These are phyloP conservation scores for Paraphaeosphaeria minitans DNA, from an alignment of 2,329 filamentous ascomycete species.

Conservation along the genomic window DNA sequence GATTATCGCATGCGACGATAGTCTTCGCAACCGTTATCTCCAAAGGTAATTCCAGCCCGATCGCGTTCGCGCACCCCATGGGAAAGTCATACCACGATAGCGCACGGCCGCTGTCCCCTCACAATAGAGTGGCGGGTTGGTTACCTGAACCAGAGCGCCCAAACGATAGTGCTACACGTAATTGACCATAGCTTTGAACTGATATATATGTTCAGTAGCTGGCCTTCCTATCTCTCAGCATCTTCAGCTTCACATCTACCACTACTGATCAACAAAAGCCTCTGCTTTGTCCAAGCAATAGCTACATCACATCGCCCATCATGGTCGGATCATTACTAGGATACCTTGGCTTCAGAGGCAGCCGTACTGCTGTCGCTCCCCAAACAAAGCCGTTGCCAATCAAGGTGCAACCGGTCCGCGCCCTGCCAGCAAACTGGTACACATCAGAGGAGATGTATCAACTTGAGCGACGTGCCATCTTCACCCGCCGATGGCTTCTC, in stretches of 20 bases:
- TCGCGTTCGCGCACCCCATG: background rate
- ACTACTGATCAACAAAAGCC: background rate
- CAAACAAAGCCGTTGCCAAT: slow-evolving; percentile 22
- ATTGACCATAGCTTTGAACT: background rate
- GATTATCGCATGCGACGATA: background rate
- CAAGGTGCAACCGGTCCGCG: slow-evolving; percentile 36
- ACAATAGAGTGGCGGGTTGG: background rate
- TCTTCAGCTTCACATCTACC: background rate
- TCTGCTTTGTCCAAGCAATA: background rate
- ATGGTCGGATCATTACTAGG: slow-evolving; percentile 36
- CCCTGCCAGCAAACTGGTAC: slow-evolving; percentile 50
- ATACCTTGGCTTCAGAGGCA: slow-evolving; percentile 32
- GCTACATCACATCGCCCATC: slow-evolving; percentile 5
- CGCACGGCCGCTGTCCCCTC: background rate
- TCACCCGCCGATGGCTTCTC: slow-evolving; percentile 62
- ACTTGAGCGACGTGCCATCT: slow-evolving; percentile 56
- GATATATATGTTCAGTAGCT: background rate
- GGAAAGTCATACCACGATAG: background rate
- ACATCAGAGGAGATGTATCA: slow-evolving; percentile 52
- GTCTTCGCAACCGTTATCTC: background rate
- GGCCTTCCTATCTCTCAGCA: background rate
- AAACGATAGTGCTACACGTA: background rate
- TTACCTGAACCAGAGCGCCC: background rate
- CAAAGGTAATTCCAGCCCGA: slow-evolving; percentile 6
- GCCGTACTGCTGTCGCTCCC: slow-evolving; percentile 13